These are phyloP conservation scores for Cylindrotheca fusiformis DNA, from an alignment of 108 stramenopile genomes.

Conservation along the genomic window DNA sequence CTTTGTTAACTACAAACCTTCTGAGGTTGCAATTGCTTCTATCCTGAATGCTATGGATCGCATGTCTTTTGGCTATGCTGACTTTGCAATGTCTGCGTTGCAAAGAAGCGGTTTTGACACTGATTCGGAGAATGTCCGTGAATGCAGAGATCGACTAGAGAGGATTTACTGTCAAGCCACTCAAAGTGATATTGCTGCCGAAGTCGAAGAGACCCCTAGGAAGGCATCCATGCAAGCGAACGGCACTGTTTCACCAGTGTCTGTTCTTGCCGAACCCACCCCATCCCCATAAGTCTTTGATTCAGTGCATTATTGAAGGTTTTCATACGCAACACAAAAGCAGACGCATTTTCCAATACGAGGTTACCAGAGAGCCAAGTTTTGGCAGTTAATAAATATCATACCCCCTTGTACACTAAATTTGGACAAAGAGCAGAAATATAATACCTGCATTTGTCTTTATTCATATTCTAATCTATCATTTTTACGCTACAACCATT, in stretches of 20 bases:
- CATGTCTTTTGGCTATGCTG: conserved; percentile 3
- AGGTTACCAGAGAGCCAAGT: too few species aligned
- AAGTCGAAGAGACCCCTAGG: conserved; percentile 9
- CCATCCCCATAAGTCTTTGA: background rate
- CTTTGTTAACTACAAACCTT: conserved; percentile 62
- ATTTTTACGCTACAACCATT: too few species aligned
- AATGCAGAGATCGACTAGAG: conserved; percentile 29
- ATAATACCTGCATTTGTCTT: too few species aligned
- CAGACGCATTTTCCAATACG: too few species aligned
- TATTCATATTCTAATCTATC: too few species aligned
- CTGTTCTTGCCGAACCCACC: conserved; percentile 22
- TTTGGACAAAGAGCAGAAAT: too few species aligned
- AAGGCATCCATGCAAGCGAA: conserved; percentile 2
- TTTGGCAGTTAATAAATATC: too few species aligned
- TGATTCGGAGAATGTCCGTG: conserved; percentile 46
- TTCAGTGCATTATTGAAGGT: background rate
- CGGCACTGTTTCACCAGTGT: conserved; percentile 31
- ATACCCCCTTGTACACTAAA: too few species aligned
- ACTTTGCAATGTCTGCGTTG: background rate
- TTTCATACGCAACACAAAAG: conserved; percentile 11
- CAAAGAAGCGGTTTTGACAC: conserved; percentile 29
- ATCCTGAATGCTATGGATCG: conserved; percentile 64
- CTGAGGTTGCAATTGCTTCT: conserved; percentile 63
- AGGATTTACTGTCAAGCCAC: conserved; percentile 26
- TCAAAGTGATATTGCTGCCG: conserved; percentile 14